These are phyloP conservation scores for Stephania yunnanensis DNA, from an alignment of 164 flowering plant species.

Conservation along the genomic window DNA sequence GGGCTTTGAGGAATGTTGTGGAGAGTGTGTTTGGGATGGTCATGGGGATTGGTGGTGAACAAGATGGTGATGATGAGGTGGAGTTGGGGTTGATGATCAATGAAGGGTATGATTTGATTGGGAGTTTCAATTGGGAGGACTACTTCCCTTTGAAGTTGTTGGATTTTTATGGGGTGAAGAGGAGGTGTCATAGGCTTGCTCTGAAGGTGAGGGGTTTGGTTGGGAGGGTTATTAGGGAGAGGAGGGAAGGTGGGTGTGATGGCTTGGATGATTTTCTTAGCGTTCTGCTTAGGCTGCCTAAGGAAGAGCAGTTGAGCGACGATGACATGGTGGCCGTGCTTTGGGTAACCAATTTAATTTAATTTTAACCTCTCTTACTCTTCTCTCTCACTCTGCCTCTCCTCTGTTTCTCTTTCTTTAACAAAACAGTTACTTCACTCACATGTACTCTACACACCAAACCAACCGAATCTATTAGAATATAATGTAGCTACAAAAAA, in stretches of 20 bases:
- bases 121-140: conserved; percentile 60
- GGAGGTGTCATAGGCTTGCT: conserved; percentile 55
- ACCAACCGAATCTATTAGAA: too few species aligned
- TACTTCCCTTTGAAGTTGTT: conserved; percentile 53
- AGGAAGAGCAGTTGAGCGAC: conserved; percentile 48
- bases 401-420: not conserved
- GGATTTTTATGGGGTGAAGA: conserved; percentile 68
- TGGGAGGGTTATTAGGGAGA: conserved; percentile 44
- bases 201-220: conserved; percentile 34
- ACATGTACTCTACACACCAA: too few species aligned
- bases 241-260: conserved; percentile 28
- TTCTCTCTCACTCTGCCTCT: not conserved
- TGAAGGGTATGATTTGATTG: conserved; percentile 77
- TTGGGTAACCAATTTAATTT: conserved; percentile 45
- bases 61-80: conserved; percentile 6
- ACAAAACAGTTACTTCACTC: too few species aligned
- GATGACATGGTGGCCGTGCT: conserved; percentile 70
- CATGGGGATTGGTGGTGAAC: not conserved
- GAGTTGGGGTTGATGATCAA: conserved; percentile 51
- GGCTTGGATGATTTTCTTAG: conserved; percentile 52
- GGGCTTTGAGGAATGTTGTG: conserved; percentile 49
- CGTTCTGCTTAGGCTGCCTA: conserved; percentile 51
- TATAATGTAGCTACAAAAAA: too few species aligned
- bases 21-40: conserved; percentile 66
- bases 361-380: conserved; percentile 10